phyloP scores from a whole-genome alignment of 139 green algal genomes.

The Coelastrella sp. region DNA sequence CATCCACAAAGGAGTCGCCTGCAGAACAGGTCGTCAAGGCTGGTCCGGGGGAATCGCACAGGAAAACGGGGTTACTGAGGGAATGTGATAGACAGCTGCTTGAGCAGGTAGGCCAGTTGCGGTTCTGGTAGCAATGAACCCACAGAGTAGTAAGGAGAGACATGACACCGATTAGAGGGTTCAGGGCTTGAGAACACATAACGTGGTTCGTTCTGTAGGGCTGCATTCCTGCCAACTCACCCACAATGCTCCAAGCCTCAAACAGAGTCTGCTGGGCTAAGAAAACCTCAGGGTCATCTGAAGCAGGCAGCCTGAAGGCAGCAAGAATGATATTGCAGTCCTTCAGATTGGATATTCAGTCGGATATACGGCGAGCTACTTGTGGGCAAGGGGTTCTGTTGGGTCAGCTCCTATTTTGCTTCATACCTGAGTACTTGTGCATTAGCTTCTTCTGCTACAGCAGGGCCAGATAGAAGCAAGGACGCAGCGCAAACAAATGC shows the following conservation, averaged over 20 bases:
- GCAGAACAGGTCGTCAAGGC: neutral
- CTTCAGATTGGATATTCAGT: neutral
- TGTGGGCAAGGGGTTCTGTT: neutral
- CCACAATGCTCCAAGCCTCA: conserved; percentile 88
- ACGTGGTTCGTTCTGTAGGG: neutral
- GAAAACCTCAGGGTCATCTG: conserved; percentile 74
- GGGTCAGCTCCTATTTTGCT: neutral
- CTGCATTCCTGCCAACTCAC: neutral
- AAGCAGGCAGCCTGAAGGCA: conserved; percentile 69
- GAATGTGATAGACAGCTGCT: neutral
- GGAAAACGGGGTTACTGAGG: too few relatives aligned
- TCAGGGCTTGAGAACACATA: neutral
- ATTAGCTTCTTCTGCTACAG: conserved; percentile 19
- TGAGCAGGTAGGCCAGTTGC: neutral
- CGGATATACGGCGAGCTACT: neutral
- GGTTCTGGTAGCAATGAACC: neutral
- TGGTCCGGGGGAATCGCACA: too few relatives aligned
- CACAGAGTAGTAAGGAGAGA: neutral
- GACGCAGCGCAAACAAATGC: neutral
- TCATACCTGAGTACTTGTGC: neutral
- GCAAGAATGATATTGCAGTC: neutral
- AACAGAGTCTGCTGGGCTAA: conserved; percentile 82
- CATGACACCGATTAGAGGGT: neutral
- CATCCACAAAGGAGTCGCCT: conserved; percentile 80
- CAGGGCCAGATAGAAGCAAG: neutral